phyloP scores from a whole-genome alignment of 202 grass and related monocot species.

The Eragrostis tef region DNA sequence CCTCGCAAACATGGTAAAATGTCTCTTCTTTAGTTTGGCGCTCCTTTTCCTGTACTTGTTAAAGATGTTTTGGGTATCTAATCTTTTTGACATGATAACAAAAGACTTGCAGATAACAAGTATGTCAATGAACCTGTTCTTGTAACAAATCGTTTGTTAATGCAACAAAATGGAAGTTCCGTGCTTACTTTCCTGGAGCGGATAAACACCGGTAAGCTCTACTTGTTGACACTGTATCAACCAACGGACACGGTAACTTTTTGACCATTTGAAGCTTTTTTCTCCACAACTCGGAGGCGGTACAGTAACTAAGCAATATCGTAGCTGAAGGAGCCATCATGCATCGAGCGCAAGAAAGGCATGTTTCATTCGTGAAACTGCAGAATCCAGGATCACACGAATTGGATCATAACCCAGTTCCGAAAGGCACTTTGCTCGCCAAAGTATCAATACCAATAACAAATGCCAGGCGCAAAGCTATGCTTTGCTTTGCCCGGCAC shows the following conservation, averaged over 20 bases:
- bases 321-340: background rate
- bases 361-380: background rate
- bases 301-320: too few relatives aligned
- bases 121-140: background rate
- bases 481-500: constrained; percentile 62
- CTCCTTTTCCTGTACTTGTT: too few relatives aligned
- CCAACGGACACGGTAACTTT: background rate
- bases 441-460: constrained; percentile 48
- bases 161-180: background rate
- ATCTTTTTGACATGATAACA: too few relatives aligned
- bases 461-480: constrained; percentile 41
- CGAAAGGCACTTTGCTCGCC: background rate
- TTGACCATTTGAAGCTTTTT: background rate
- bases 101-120: background rate
- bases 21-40: too few relatives aligned
- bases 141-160: background rate
- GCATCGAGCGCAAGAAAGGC: constrained; percentile 17
- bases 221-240: background rate
- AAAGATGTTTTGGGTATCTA: too few relatives aligned
- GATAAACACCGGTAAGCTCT: background rate
- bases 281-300: background rate
- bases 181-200: too few relatives aligned
- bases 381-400: constrained; percentile 45
- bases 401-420: constrained; percentile 54
- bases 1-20: too few relatives aligned